These are phyloP conservation scores for Mycena belliarum DNA, from an alignment of 768 basidiomycete genomes.

Conservation along the genomic window DNA sequence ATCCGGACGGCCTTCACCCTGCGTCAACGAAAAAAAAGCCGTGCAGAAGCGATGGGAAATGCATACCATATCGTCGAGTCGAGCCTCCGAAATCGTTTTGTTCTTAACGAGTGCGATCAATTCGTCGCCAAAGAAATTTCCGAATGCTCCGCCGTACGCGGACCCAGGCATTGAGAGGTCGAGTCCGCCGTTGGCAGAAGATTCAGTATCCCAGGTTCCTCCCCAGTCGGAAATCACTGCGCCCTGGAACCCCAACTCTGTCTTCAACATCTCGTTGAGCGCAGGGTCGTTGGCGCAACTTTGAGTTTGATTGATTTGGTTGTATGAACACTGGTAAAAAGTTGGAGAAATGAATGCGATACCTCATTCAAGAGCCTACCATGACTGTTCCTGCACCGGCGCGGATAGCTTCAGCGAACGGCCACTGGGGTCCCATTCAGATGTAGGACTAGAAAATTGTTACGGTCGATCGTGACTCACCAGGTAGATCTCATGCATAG, in stretches of 20 bases:
- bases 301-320: conserved; percentile 2
- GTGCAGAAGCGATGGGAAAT: neutral
- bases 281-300: conserved; percentile 1
- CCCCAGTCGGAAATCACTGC: conserved; percentile 11
- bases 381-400: conserved; percentile 6
- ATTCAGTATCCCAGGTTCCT: conserved; percentile 3
- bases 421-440: too few relatives aligned
- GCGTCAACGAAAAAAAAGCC: neutral
- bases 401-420: conserved; percentile 10
- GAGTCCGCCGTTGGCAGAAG: conserved; percentile 3
- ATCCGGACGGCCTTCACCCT: conserved; percentile 1
- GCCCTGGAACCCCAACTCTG: conserved; percentile 7
- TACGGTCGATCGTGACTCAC: too few relatives aligned
- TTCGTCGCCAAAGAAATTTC: conserved; percentile 8
- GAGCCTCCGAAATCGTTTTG: conserved; percentile 4
- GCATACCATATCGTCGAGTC: conserved; percentile 8
- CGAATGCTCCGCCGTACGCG: conserved; percentile 3
- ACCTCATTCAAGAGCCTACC: too few relatives aligned
- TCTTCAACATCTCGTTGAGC: conserved; percentile 7
- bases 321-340: neutral
- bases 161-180: conserved; percentile 12
- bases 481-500: conserved; percentile 10
- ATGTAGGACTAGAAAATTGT: too few relatives aligned
- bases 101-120: conserved; percentile 8
- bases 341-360: too few relatives aligned